Base-by-base conservation (phyloP, 1,139 yeast species). In the Blastobotrys apis region DNA sequence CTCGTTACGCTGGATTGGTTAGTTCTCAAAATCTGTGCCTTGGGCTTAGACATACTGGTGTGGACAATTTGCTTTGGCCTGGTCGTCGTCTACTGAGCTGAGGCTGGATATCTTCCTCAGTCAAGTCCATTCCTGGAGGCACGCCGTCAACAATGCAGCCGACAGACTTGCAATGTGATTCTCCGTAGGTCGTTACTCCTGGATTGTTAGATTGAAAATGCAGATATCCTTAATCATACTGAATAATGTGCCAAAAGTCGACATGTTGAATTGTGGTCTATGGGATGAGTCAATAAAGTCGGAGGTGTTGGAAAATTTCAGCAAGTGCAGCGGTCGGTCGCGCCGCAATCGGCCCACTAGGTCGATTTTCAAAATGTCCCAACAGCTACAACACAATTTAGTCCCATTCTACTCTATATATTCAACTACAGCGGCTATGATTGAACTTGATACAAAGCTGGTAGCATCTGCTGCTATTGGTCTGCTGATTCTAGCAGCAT, bases 141-240 rank as follows among this genome's bases (percentile, higher is more conserved):
- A 90, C 94, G 44, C 98, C 98, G 59, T 92, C 98, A 37, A 92
- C 97, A 51, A 92, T 92, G 69, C 98, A 92, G 25, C 98, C 98
- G 35, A 92, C 98, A n/a, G 96, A 86, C 61, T 80, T 84, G 71
- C 98, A 92, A 72, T 92, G 98, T 17, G 97, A 88, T 66, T 92
- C 98, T 53, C 98, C 98, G 72, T 87, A 92, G 23, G 97, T 92
- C 53, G 97, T 88, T 51, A 92, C 97, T 55, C 71, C 70, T 54
- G 31, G 19, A 39, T 25, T 34, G 45, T 33, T 36, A 43, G 32
- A 16, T 22, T 19, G 5, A 33, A 5, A 8, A 33, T 4, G 23
- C 10, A 19, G 29, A 6, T 21, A 20, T 27, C 20, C 6, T 12
- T 6, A 6, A 12, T 51, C 59, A 21, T 47, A 52, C 65, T 62